A percentile compares a stretch with the other conserved stretches of the same genome.
phyloP scores from a whole-genome alignment of 2,329 filamentous ascomycete genomes.

The Lojkania enalia region DNA sequence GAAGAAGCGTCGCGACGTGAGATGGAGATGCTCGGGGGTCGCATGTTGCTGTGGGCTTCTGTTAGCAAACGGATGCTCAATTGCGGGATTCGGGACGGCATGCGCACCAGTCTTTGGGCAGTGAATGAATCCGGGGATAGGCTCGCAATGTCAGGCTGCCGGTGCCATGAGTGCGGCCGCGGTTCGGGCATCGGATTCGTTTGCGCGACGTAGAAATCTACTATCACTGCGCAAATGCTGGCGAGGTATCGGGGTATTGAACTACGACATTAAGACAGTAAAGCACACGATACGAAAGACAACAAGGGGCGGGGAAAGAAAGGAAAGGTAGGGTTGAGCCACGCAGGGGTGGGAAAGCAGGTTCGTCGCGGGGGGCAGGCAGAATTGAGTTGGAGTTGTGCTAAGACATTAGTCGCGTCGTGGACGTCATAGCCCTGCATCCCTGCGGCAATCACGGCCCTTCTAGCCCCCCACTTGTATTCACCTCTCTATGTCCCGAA shows the following conservation, averaged over 20 bases:
- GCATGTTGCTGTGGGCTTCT: constrained; percentile 57
- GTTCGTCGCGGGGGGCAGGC: constrained; percentile 2
- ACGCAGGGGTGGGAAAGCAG: constrained; percentile 3
- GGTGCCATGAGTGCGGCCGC: constrained; percentile 38
- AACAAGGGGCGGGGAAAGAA: neutral
- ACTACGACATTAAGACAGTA: constrained; percentile 15
- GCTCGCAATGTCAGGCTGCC: constrained; percentile 33
- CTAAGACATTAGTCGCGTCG: neutral
- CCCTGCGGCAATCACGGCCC: constrained; percentile 30
- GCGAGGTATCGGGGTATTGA: constrained; percentile 5
- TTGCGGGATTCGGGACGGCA: neutral
- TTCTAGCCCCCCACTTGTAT: too few species aligned
- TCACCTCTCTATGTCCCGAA: too few species aligned
- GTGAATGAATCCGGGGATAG: constrained; percentile 58
- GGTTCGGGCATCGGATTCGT: constrained; percentile 35
- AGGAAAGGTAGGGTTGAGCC: constrained; percentile 3
- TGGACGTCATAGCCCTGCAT: constrained; percentile 29
- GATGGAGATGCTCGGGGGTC: constrained; percentile 62
- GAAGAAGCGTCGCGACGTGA: constrained; percentile 65
- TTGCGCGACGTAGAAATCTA: neutral
- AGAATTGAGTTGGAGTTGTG: neutral
- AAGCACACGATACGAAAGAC: neutral
- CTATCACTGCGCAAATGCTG: too few species aligned
- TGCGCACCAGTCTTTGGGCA: constrained; percentile 55
- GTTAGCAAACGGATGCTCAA: constrained; percentile 1